Percentiles rank a stretch among this genome's conserved stretches.
These are phyloP conservation scores for Mycena maculata DNA, from an alignment of 768 basidiomycete species.

Conservation along the genomic window DNA sequence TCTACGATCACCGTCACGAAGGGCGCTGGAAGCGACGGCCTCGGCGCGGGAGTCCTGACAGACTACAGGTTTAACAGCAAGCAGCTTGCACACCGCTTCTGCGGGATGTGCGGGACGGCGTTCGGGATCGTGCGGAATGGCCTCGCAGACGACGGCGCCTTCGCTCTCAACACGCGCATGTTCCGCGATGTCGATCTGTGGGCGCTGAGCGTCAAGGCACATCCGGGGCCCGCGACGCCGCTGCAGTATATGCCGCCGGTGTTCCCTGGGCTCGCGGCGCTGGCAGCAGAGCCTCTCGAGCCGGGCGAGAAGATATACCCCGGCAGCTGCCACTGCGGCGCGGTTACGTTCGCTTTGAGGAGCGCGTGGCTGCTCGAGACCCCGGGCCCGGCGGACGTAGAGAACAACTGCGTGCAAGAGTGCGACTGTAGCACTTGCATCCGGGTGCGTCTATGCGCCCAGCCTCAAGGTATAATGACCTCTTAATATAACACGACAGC, in stretches of 20 bases:
- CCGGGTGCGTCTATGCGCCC: constrained; percentile 17
- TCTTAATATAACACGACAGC: constrained; percentile 7
- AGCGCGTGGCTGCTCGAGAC: constrained; percentile 29
- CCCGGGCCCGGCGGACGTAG: constrained; percentile 23
- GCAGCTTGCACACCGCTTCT: constrained; percentile 28
- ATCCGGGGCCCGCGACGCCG: background rate
- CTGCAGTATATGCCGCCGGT: constrained; percentile 16
- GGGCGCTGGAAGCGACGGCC: constrained; percentile 29
- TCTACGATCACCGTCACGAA: constrained; percentile 28
- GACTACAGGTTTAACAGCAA: constrained; percentile 27
- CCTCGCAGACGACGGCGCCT: background rate
- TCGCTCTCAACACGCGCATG: constrained; percentile 33
- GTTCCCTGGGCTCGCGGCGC: constrained; percentile 21
- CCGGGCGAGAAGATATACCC: constrained; percentile 33
- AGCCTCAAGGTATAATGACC: background rate
- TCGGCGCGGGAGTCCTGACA: constrained; percentile 28
- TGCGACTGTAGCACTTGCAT: constrained; percentile 35
- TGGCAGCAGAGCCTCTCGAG: constrained; percentile 15
- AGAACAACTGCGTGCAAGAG: constrained; percentile 25
- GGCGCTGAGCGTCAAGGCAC: constrained; percentile 10
- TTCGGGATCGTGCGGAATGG: constrained; percentile 24
- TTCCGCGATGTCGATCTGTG: constrained; percentile 29
- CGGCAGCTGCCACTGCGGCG: constrained; percentile 37
- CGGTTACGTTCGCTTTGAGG: constrained; percentile 31
- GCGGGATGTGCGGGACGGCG: constrained; percentile 30